Percentiles rank a stretch among this genome's conserved stretches.
These are phyloP conservation scores for Rhodotorula sp. DNA, from an alignment of 1,284 basidiomycete genomes.

Conservation along the genomic window DNA sequence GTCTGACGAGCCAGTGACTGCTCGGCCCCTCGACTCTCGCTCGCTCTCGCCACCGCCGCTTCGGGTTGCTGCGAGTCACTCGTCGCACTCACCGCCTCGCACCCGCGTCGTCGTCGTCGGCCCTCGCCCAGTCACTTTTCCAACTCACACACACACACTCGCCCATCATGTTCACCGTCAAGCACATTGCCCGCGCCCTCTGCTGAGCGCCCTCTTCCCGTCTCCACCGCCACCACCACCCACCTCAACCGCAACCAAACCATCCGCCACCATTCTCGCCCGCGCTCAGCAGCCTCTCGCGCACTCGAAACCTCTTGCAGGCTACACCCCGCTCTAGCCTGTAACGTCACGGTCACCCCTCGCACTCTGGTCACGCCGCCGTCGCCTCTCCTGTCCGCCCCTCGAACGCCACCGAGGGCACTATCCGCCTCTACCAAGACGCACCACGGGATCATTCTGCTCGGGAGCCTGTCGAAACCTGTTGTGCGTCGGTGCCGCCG, in stretches of 20 bases:
- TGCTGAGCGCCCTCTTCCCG: not conserved
- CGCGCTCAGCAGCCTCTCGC: slow-evolving; percentile 1
- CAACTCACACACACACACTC: not conserved
- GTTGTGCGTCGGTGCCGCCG: not conserved
- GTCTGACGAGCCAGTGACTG: not conserved
- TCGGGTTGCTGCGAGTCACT: no score
- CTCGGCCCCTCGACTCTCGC: not conserved
- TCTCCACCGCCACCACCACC: not conserved
- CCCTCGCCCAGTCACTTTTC: no score
- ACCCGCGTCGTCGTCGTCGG: no score
- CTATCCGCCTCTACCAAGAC: not conserved
- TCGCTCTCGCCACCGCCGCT: not conserved
- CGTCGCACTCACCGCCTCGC: no score
- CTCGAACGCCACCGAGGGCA: not conserved
- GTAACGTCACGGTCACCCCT: slow-evolving; percentile 17
- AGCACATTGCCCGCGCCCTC: not conserved
- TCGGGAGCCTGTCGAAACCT: not conserved
- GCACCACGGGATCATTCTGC: not conserved
- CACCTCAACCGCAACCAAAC: not conserved
- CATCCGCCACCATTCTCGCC: not conserved
- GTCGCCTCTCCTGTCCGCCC: not conserved
- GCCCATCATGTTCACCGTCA: slow-evolving; percentile 7
- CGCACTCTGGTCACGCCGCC: not conserved
- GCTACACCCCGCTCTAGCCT: not conserved
- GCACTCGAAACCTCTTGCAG: slow-evolving; percentile 32